A percentile compares a stretch with the other conserved stretches of the same genome.
Conservation (phyloP, 2,329 filamentous ascomycete genomes). For the Cryphonectria radicalis region DNA sequence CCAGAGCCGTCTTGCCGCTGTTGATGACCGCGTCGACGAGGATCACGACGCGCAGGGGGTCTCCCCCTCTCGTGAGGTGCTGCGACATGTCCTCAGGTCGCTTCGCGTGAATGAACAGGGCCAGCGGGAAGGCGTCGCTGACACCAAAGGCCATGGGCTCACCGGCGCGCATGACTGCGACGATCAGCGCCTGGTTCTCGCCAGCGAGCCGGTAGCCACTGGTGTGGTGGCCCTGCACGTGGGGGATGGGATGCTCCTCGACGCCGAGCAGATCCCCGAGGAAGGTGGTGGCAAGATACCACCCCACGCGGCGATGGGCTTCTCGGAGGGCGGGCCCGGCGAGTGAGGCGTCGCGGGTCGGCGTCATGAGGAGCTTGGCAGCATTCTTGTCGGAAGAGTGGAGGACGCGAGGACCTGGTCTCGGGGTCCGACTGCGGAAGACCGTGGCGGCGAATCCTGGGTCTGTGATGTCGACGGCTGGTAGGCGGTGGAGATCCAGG, state of each 20-base stretch:
- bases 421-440: conserved; percentile 28
- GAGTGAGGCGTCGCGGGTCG: conserved; percentile 54
- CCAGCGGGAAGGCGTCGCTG: conserved; percentile 53
- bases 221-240: conserved; percentile 54
- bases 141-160: conserved; percentile 65
- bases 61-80: conserved; percentile 43
- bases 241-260: conserved; percentile 52
- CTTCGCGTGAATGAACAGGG: conserved; percentile 54
- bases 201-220: conserved; percentile 50
- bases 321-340: conserved; percentile 51
- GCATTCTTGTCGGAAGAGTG: conserved; percentile 36
- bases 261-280: conserved; percentile 53
- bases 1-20: conserved; percentile 52
- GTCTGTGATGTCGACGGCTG: conserved; percentile 36
- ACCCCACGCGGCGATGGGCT: conserved; percentile 53
- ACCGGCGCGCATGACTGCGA: conserved; percentile 65
- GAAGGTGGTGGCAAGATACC: conserved; percentile 56
- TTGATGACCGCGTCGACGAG: conserved; percentile 66
- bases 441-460: conserved; percentile 37
- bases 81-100: conserved; percentile 45
- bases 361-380: conserved; percentile 56
- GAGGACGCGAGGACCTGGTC: conserved; percentile 17
- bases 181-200: conserved; percentile 56
- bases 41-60: conserved; percentile 45
- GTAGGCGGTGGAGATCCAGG: conserved; percentile 48